These are phyloP conservation scores for Puya raimondii DNA, from an alignment of 176 grass and related monocot genomes.

Conservation along the genomic window DNA sequence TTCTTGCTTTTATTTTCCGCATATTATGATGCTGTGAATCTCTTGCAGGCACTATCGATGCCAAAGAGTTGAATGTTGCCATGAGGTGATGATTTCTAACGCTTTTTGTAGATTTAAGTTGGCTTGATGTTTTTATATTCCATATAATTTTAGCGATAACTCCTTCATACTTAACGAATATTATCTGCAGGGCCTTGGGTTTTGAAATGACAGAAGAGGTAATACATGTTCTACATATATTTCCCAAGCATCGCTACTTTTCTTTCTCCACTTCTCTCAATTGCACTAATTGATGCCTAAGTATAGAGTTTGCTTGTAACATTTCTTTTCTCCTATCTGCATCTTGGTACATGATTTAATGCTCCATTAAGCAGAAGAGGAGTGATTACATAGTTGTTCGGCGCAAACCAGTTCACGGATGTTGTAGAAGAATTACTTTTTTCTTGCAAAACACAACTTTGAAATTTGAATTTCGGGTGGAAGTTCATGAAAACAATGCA, in stretches of 20 bases:
- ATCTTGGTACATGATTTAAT: neutral
- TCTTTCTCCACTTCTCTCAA: neutral
- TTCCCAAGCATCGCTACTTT: neutral
- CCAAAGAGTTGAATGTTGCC: constrained; percentile 55
- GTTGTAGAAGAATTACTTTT: no score
- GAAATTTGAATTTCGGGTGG: no score
- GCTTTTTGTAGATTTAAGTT: neutral
- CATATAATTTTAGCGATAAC: neutral
- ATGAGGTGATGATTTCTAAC: constrained; percentile 43
- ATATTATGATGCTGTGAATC: neutral
- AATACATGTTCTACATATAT: neutral
- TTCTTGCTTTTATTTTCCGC: neutral
- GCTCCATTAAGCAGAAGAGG: no score
- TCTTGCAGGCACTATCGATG: constrained; percentile 57
- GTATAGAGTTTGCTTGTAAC: neutral
- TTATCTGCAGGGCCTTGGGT: constrained; percentile 54
- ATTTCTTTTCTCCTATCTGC: neutral
- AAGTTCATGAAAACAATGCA: no score
- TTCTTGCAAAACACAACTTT: no score
- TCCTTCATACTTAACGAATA: neutral
- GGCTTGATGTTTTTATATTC: neutral
- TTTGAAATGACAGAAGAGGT: constrained; percentile 81
- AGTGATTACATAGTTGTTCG: no score
- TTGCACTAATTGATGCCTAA: neutral
- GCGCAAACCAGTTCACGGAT: no score